Base-by-base conservation (phyloP, 495 filamentous ascomycete genomes). In the Lindgomyces ingoldianus region DNA sequence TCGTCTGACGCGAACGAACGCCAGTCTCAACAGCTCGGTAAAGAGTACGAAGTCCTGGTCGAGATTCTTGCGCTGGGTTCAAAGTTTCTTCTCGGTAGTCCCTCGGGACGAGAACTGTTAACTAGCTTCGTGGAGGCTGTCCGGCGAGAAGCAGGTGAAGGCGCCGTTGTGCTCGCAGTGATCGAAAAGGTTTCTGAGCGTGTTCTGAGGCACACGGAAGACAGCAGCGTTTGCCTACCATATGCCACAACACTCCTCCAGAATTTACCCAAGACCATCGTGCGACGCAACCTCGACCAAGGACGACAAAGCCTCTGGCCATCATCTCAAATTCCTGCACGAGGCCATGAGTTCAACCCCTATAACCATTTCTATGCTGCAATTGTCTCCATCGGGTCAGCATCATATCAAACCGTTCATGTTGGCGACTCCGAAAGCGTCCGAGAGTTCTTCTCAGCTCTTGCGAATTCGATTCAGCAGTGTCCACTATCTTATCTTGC, bases 181-280 rank as follows among this genome's bases (percentile, higher is more conserved):
- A 77, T 91, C 26, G 91, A 93, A 59, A 91, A 90, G 10, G 72
- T 96, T 21, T 84, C 90, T 3, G 85, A 84, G 49, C 70, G 67
- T 2, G 39, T 86, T 45, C 10, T 57, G 51, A 27, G 54, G 65
- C 18, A 44, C 21, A 14, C 56, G 39, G 4, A 62, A 49, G 42
- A 55, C 19, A 22, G 11, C n/a, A 60, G 62, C 9, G 46, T 41
- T 3, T 49, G 68, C 29, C 48, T 76, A 6, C 22, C 60, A 19
- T 73, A 54, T 30, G 60, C 58, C 36, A 42, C 60, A 12, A 57
- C 65, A 8, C 65, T 75, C 4, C 52, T 83, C 12, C 72, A 71
- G 24, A 44, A 57, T 18, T 65, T 70, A 18, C 61, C 66, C 19
- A 70, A 66, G 30, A 66, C 65, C 26, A 57, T 69, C 45, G 71